These are phyloP conservation scores for Wakefieldia striispora DNA, from an alignment of 768 basidiomycete species.

Conservation along the genomic window DNA sequence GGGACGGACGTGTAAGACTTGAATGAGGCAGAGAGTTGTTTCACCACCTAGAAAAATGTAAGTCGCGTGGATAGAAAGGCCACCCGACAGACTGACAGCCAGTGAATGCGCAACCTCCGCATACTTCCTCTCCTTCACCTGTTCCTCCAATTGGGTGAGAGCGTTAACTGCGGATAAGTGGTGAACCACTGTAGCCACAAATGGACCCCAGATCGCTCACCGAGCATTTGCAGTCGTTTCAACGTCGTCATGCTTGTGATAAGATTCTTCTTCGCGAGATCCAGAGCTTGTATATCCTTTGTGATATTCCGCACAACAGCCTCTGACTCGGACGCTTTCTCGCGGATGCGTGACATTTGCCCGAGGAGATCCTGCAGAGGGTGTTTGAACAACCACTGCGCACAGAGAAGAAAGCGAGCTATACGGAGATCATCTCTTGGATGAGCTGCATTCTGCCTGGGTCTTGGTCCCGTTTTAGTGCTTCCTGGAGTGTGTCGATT, in stretches of 20 bases:
- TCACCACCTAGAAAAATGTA: slow-evolving; percentile 63
- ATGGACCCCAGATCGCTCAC: slow-evolving; percentile 43
- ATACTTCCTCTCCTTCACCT: slow-evolving; percentile 77
- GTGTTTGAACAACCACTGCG: slow-evolving; percentile 4
- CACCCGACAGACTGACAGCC: slow-evolving; percentile 46
- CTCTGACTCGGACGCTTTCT: slow-evolving; percentile 96
- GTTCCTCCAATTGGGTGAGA: slow-evolving; percentile 74
- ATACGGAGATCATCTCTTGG: slow-evolving; percentile 94
- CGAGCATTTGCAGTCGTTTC: slow-evolving; percentile 91
- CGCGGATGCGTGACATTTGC: slow-evolving; percentile 94
- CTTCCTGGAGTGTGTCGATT: slow-evolving; percentile 62
- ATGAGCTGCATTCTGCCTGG: slow-evolving; percentile 87
- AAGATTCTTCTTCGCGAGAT: slow-evolving; percentile 91
- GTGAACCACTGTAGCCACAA: background rate
- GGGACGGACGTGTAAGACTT: slow-evolving; percentile 76
- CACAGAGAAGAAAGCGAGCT: slow-evolving; percentile 18
- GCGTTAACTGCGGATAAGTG: slow-evolving; percentile 61
- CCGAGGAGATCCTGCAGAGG: slow-evolving; percentile 76
- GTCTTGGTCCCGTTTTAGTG: slow-evolving; percentile 76
- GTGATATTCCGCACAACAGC: slow-evolving; percentile 95
- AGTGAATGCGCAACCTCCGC: slow-evolving; percentile 81
- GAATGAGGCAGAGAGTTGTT: slow-evolving; percentile 79
- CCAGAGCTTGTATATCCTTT: slow-evolving; percentile 92
- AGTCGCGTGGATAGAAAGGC: slow-evolving; percentile 14
- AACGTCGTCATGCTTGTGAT: slow-evolving; percentile 86